Evolutionary conservation across 2,329 filamentous ascomycete genomes (phyloP), one percentile per base, ranked within the genome.

Genomic region (Exophiala bonariae): DNA sequence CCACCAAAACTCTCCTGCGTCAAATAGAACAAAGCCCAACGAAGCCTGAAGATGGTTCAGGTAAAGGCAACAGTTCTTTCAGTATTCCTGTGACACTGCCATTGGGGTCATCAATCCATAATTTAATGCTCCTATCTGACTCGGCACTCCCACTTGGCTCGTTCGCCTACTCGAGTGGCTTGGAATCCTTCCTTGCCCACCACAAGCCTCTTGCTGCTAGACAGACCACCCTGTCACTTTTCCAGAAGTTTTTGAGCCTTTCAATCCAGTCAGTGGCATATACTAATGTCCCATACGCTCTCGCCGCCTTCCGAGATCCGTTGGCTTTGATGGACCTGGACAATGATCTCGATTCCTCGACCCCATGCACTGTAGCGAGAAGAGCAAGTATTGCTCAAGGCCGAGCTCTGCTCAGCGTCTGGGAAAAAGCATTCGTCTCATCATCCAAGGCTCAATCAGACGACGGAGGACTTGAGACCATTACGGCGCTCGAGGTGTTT

Each of bases 161-260:
- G 1, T 85, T 85, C 61, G 81, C 81, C 54, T 85, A 83, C 68
- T 82, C 78, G 62, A 80, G 74, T 59, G 81, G 81, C 3, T 68
- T 85, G 14, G 81, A 85, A 63, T 84, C 81, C 16, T 84, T 80
- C 60, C 75, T 85, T 42, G 80, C 78, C 3, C 81, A 85, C 61
- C 66, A 72, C 52, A 74, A 73, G 47, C 58, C 63, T 16, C 58
- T 66, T n/a, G 63, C 67, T 16, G 57, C 57, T 3, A 49, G 56
- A 14, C 47, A 61, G 28, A 64, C 64, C 14, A 61, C 63, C 3
- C 58, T 64, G 11, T 54, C 63, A 13, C 70, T 73, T 3, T 83
- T 83, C 64, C 67, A 76, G 50, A 69, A 64, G 34, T 84, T 84
- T 60, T 70, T 84, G 36, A 69, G 71, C 50, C 66, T 82, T 19